phyloP scores from a whole-genome alignment of 257 asterid genomes.

The Ilex aquifolium region DNA sequence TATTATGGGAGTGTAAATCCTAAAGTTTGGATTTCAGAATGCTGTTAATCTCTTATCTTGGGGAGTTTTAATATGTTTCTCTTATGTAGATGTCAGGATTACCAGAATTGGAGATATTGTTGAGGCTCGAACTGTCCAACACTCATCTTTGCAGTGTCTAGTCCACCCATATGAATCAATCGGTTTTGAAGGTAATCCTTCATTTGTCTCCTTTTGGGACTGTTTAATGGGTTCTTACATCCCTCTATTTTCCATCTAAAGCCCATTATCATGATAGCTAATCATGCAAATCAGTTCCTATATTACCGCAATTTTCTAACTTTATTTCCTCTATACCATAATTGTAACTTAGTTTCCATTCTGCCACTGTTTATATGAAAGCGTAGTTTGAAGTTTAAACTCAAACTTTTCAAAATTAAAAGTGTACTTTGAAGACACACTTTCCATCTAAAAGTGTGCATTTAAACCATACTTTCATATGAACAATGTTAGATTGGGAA shows the following conservation, averaged over 20 bases:
- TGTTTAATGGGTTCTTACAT: background rate
- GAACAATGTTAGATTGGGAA: too few species aligned
- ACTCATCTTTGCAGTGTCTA: conserved; percentile 50
- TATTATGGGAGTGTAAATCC: background rate
- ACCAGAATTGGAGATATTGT: conserved; percentile 45
- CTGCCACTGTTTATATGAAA: too few species aligned
- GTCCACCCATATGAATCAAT: conserved; percentile 40
- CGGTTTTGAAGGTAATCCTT: conserved; percentile 37
- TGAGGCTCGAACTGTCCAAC: conserved; percentile 62
- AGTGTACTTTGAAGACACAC: too few species aligned
- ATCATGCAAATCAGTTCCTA: too few species aligned
- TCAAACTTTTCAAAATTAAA: too few species aligned
- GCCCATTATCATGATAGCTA: background rate
- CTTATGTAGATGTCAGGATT: conserved; percentile 49
- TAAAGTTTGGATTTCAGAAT: background rate
- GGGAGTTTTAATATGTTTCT: conserved; percentile 3
- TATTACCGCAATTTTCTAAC: too few species aligned
- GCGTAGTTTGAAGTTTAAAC: too few species aligned
- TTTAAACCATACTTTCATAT: too few species aligned
- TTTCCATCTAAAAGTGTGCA: too few species aligned
- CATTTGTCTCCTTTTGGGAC: conserved; percentile 1
- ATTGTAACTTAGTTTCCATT: too few species aligned
- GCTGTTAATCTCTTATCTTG: conserved; percentile 4
- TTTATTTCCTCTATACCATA: too few species aligned
- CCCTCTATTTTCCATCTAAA: background rate